These are phyloP conservation scores for Iberis amara DNA, from an alignment of 441 rosid genomes.

Conservation along the genomic window DNA sequence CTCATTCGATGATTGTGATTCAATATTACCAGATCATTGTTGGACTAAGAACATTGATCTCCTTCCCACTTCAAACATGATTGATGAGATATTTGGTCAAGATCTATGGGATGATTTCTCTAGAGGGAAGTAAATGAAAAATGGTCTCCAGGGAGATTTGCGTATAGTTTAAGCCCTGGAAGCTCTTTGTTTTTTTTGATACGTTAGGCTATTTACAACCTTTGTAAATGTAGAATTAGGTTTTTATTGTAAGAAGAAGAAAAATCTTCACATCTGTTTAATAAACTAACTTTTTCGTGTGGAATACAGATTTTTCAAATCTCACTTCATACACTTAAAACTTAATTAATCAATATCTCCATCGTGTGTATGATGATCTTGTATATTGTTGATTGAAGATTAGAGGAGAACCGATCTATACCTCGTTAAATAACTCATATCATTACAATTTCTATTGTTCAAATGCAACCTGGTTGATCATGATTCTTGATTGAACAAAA, in stretches of 20 bases:
- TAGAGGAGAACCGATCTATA: too few species aligned
- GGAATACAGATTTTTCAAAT: not conserved
- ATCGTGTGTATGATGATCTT: too few species aligned
- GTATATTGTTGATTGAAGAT: too few species aligned
- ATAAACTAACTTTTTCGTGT: conserved; percentile 27
- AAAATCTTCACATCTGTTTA: conserved; percentile 27
- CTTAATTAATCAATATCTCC: too few species aligned
- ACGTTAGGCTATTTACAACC: conserved; percentile 8
- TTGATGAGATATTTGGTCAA: conserved; percentile 54
- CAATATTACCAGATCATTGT: conserved; percentile 40
- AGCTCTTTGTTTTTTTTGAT: conserved; percentile 15
- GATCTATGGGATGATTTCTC: conserved; percentile 35
- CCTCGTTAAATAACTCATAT: too few species aligned
- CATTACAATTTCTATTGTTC: too few species aligned
- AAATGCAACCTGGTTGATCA: too few species aligned
- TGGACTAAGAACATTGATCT: conserved; percentile 52
- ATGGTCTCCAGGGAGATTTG: conserved; percentile 9
- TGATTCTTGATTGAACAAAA: too few species aligned
- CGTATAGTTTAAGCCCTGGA: conserved; percentile 22
- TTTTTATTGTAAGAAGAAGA: conserved; percentile 26
- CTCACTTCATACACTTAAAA: too few species aligned
- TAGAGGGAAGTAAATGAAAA: conserved; percentile 25
- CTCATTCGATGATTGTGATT: conserved; percentile 46
- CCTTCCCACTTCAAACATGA: conserved; percentile 50
- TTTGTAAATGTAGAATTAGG: conserved; percentile 21